Conservation (phyloP, 202 grass and related monocot species). For the Zoysia matrella region DNA sequence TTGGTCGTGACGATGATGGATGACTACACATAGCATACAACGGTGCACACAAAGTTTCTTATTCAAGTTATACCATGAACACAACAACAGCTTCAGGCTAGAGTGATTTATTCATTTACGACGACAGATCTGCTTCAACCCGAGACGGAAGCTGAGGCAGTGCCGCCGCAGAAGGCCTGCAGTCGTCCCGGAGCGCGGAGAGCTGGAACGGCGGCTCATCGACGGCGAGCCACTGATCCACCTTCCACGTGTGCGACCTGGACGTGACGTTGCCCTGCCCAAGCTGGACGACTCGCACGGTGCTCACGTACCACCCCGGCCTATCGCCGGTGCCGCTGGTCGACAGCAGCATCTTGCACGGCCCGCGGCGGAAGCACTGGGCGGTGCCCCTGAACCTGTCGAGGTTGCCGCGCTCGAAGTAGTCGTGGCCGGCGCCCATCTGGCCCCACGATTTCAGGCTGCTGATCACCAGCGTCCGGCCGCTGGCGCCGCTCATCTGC, state of each 20-base stretch:
- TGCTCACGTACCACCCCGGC: neutral
- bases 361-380: neutral
- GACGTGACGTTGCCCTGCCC: neutral
- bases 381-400: neutral
- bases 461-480: neutral
- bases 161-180: too few relatives aligned
- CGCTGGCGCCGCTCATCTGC: neutral
- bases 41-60: too few relatives aligned
- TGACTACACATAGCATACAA: too few relatives aligned
- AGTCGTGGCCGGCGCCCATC: neutral
- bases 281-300: neutral
- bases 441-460: neutral
- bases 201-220: neutral
- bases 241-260: neutral
- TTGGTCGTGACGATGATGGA: too few relatives aligned
- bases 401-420: neutral
- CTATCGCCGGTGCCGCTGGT: too few relatives aligned
- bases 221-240: neutral
- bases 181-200: neutral
- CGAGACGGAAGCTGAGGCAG: too few relatives aligned
- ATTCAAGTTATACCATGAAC: too few relatives aligned
- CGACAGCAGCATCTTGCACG: neutral
- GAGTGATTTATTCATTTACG: too few relatives aligned
- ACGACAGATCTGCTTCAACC: too few relatives aligned
- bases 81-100: too few relatives aligned